Base-by-base conservation (phyloP, 345 rosid species). In the Hibiscus syriacus region DNA sequence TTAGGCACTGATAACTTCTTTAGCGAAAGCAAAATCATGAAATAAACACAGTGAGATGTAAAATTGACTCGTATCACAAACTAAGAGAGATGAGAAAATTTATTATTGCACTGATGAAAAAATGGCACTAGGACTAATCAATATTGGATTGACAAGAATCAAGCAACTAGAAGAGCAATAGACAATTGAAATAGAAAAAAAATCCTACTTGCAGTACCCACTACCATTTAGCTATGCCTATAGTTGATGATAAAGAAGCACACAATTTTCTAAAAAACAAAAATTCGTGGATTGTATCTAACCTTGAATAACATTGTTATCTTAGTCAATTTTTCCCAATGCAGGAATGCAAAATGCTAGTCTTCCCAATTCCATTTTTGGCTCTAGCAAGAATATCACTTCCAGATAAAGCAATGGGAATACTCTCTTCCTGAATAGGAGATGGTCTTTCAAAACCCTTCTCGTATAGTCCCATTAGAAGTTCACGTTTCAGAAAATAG, bases 311-410 rank as follows among this genome's bases (percentile, higher is more conserved):
- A 84, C 85, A 79, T 95, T 95, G 81, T 79, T 87, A 69, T 83
- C 96, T 73, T 86, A 96, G 79, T 95, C 99, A 71, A 95, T 92
- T 78, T 90, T 92, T 84, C 92, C 99, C 75, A 95, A 81, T 38
- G 93, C 97, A 36, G 99, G 99, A 76, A 95, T 69, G 77, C 99
- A 95, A 80, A 95, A 95, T 38, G 99, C 99, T 48, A 97, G 99
- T 95, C 76, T 95, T 95, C 99, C 99, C n/a, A n/a, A 10, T 98
- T 95, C n/a, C 99, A 98, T 94, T 91, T 81, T 94, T 94, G 41
- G 99, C 98, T 86, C 99, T 88, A 73, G n/a, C n/a, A n/a, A 95
- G 97, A 82, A 95, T 95, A 77, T 95, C 99, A 69, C 99, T 86
- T 61, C 99, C 99, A 26, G 98, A 89, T 76, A 95, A 85, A 73